phyloP scores from a whole-genome alignment of 2,329 filamentous ascomycete species.

The Nemania abortiva region DNA sequence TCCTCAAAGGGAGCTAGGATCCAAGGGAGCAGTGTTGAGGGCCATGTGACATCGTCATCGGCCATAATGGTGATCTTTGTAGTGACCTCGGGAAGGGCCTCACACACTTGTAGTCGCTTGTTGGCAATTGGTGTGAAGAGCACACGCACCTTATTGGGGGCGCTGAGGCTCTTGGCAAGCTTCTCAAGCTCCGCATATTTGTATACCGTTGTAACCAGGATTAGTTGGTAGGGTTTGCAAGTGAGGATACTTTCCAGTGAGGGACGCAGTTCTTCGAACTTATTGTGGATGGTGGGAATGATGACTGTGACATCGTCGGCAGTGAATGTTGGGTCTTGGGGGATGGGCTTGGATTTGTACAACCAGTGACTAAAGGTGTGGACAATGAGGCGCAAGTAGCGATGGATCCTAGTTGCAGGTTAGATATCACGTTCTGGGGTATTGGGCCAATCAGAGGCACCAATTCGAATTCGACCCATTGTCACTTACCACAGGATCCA shows the following conservation, averaged over 20 bases:
- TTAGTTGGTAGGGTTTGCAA: slow-evolving; percentile 77
- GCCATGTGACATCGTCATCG: slow-evolving; percentile 96
- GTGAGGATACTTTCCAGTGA: slow-evolving; percentile 83
- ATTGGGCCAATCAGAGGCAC: slow-evolving; percentile 41
- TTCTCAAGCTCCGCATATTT: slow-evolving; percentile 77
- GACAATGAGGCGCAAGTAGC: slow-evolving; percentile 86
- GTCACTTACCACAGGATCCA: slow-evolving; percentile 4
- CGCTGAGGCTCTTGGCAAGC: slow-evolving; percentile 71
- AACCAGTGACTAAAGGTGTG: slow-evolving; percentile 88
- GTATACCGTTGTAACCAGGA: slow-evolving; percentile 87
- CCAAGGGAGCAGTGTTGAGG: slow-evolving; percentile 86
- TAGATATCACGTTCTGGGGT: slow-evolving; percentile 40
- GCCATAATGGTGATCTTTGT: slow-evolving; percentile 92
- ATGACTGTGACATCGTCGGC: slow-evolving; percentile 91
- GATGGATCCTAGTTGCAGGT: slow-evolving; percentile 74
- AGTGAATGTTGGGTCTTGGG: slow-evolving; percentile 82
- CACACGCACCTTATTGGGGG: slow-evolving; percentile 73
- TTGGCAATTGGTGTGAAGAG: slow-evolving; percentile 87
- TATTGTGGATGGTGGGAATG: slow-evolving; percentile 90
- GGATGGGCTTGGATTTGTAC: slow-evolving; percentile 86
- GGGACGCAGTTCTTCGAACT: slow-evolving; percentile 83
- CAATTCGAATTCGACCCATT: slow-evolving; percentile 8
- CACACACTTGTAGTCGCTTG: slow-evolving; percentile 93
- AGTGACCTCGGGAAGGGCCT: slow-evolving; percentile 85
- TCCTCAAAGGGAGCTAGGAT: slow-evolving; percentile 93